Percentiles rank a stretch among this genome's conserved stretches.
These are phyloP conservation scores for Penicillium fimorum DNA, from an alignment of 495 filamentous ascomycete genomes.

Conservation along the genomic window DNA sequence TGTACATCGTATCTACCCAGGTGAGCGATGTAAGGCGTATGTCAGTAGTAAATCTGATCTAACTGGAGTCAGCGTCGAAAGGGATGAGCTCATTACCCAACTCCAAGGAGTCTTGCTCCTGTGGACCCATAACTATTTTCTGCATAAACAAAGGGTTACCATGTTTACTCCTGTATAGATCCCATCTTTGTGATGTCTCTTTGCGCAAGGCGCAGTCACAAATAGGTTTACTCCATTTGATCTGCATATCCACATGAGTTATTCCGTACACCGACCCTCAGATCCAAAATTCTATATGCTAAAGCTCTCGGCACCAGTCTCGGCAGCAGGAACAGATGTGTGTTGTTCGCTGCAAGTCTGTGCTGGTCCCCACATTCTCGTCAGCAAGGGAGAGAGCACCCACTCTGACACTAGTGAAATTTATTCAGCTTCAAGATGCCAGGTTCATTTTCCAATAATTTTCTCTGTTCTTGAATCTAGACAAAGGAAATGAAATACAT, in stretches of 20 bases:
- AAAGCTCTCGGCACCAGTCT: not conserved
- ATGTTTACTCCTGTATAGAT: not conserved
- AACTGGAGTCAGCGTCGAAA: not conserved
- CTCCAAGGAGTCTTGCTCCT: slow-evolving; percentile 4
- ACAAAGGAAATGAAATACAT: not conserved
- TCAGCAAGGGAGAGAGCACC: slow-evolving; percentile 8
- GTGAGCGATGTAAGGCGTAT: slow-evolving; percentile 32
- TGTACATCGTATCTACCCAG: slow-evolving; percentile 15
- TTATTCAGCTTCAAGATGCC: not conserved
- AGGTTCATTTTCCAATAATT: not conserved
- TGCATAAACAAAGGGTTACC: slow-evolving; percentile 9
- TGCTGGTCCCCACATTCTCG: slow-evolving; percentile 10
- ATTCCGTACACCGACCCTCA: not conserved
- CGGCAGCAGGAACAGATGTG: slow-evolving; percentile 3
- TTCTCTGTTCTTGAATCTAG: not conserved
- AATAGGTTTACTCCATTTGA: slow-evolving; percentile 1
- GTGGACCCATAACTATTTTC: slow-evolving; percentile 18
- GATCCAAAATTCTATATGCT: not conserved
- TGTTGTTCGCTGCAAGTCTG: slow-evolving; percentile 4
- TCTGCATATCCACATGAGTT: slow-evolving; percentile 8
- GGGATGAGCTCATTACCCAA: slow-evolving; percentile 20
- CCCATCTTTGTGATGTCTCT: slow-evolving; percentile 29
- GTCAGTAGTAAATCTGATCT: slow-evolving; percentile 21
- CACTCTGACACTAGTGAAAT: slow-evolving; percentile 1
- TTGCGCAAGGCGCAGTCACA: slow-evolving; percentile 10